Evolutionary conservation across 345 rosid species (phyloP).

Genomic region (Lumnitzera racemosa): DNA sequence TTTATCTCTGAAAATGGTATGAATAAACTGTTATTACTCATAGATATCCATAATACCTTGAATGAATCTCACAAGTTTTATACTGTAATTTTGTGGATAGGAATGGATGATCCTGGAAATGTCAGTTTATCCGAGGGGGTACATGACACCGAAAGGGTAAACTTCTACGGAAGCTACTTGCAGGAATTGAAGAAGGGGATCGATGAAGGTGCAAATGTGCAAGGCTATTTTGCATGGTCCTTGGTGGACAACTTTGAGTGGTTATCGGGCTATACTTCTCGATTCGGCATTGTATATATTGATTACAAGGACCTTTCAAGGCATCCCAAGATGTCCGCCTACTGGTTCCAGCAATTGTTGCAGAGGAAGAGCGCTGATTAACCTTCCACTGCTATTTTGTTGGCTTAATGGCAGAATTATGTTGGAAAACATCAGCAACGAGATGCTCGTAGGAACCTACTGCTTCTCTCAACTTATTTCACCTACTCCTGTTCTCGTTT

Average conservation of each 20-base stretch:
- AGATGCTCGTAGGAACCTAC: too few relatives aligned
- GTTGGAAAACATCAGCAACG: too few relatives aligned
- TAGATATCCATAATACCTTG: not conserved
- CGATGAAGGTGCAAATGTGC: constrained; percentile 55
- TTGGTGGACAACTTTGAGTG: constrained; percentile 62
- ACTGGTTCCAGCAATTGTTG: constrained; percentile 46
- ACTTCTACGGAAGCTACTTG: constrained; percentile 37
- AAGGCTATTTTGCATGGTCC: constrained; percentile 65
- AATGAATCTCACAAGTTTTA: not conserved
- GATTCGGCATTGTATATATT: constrained; percentile 48
- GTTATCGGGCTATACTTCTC: constrained; percentile 43
- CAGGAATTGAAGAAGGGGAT: constrained; percentile 38
- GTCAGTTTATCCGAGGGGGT: constrained; percentile 20
- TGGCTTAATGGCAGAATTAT: not conserved
- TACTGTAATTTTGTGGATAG: constrained; percentile 8
- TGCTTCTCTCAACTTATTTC: too few relatives aligned
- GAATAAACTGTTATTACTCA: not conserved
- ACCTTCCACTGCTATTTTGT: not conserved
- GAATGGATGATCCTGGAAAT: constrained; percentile 58
- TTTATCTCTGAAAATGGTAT: constrained; percentile 55
- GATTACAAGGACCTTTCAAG: constrained; percentile 38
- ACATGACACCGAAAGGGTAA: constrained; percentile 37
- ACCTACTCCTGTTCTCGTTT: too few relatives aligned
- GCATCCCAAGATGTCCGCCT: constrained; percentile 57
- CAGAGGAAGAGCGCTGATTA: constrained; percentile 6